phyloP scores from a whole-genome alignment of 1,284 basidiomycete genomes.

The Lignosus rhinocerotis region DNA sequence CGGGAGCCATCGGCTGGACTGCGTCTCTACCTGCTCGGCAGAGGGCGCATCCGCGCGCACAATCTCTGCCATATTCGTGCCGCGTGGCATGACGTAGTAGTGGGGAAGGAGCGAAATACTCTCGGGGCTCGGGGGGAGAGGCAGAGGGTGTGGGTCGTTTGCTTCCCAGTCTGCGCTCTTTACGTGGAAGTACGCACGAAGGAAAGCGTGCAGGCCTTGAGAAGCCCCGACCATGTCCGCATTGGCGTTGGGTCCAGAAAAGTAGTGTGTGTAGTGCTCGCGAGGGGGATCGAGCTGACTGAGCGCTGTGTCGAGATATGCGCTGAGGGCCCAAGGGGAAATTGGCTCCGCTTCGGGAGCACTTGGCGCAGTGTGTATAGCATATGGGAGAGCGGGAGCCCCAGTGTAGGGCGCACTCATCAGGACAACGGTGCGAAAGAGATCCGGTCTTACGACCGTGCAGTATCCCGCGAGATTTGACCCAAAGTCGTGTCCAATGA shows the following conservation, averaged over 20 bases:
- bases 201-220: conserved; percentile 48
- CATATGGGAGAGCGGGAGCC: conserved; percentile 35
- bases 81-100: conserved; percentile 64
- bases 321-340: conserved; percentile 16
- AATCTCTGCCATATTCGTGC: conserved; percentile 52
- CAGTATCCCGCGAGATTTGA: conserved; percentile 52
- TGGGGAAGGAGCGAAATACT: conserved; percentile 48
- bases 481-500: conserved; percentile 65
- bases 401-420: conserved; percentile 62
- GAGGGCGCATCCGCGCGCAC: conserved; percentile 35
- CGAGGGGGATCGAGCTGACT: conserved; percentile 47
- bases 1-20: conserved; percentile 46
- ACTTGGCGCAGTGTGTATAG: conserved; percentile 13
- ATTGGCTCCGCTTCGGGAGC: too few species aligned
- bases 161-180: conserved; percentile 58
- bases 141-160: conserved; percentile 38
- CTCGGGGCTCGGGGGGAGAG: conserved; percentile 35
- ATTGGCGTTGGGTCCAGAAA: conserved; percentile 47
- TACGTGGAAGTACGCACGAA: conserved; percentile 58
- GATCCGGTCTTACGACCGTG: conserved; percentile 53
- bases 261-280: conserved; percentile 61
- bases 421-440: conserved; percentile 55
- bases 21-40: conserved; percentile 28
- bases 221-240: conserved; percentile 42
- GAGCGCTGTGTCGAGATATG: conserved; percentile 32